Evolutionary conservation across 2,329 filamentous ascomycete species (phyloP).

Genomic region (Fusarium lyarnte): DNA sequence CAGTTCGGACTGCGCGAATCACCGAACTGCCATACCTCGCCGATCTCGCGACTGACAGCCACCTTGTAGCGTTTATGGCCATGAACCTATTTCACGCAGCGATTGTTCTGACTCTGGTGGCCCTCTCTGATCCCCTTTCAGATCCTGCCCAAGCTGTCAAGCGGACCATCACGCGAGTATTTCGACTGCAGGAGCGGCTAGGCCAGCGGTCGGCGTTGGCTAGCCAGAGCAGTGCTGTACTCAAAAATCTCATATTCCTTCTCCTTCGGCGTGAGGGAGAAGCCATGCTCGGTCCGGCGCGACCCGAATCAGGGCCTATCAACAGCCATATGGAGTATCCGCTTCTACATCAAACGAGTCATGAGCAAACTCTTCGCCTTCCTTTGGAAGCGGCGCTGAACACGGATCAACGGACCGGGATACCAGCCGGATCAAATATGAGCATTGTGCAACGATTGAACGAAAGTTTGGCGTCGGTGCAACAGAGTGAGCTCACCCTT

Average conservation of each 20-base stretch:
- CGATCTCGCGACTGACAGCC: background rate
- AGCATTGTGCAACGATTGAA: background rate
- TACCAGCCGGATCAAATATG: background rate
- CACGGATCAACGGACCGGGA: background rate
- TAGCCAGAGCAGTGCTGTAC: background rate
- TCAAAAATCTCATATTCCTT: background rate
- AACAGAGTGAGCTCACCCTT: background rate
- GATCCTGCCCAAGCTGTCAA: background rate
- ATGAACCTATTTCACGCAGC: background rate
- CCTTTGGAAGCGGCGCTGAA: background rate
- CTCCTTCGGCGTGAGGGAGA: background rate
- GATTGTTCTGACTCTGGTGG: background rate
- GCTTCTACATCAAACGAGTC: background rate
- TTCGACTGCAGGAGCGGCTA: background rate
- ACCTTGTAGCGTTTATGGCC: background rate
- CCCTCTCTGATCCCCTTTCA: background rate
- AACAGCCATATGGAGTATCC: background rate
- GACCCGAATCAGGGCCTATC: background rate
- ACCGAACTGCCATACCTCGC: background rate
- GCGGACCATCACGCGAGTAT: background rate
- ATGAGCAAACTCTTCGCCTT: background rate
- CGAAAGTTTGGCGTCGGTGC: background rate
- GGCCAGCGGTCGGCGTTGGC: background rate
- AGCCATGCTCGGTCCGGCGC: background rate
- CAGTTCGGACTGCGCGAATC: background rate